Conservation (phyloP, 768 basidiomycete species). For the Exidia glandulosa region DNA sequence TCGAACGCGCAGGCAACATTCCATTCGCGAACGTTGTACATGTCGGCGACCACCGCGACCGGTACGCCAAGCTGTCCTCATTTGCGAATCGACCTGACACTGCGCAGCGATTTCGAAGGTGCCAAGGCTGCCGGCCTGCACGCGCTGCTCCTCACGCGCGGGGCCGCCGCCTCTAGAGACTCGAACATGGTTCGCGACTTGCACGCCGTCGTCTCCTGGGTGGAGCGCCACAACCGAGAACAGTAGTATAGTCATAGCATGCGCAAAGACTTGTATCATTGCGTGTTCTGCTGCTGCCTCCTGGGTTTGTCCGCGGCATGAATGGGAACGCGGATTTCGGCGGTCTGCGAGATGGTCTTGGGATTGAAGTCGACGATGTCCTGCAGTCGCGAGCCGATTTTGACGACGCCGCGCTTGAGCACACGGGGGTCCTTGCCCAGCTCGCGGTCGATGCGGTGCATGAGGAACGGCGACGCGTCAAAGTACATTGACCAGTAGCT, state of each 20-base stretch:
- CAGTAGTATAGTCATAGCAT: not conserved
- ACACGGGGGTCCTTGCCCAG: slow-evolving; percentile 76
- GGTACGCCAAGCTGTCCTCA: too few species aligned
- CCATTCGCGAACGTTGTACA: slow-evolving; percentile 42
- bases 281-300: too few species aligned
- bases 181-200: slow-evolving; percentile 30
- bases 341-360: not conserved
- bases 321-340: not conserved
- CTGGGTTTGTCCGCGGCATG: not conserved
- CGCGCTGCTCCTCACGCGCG: slow-evolving; percentile 47
- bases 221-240: slow-evolving; percentile 6
- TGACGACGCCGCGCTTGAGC: slow-evolving; percentile 70
- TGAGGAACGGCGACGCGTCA: slow-evolving; percentile 67
- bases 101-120: slow-evolving; percentile 52
- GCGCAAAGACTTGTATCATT: too few species aligned
- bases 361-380: slow-evolving; percentile 36
- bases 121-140: slow-evolving; percentile 44
- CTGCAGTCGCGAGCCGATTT: slow-evolving; percentile 62
- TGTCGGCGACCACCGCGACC: slow-evolving; percentile 62
- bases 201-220: slow-evolving; percentile 26
- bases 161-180: slow-evolving; percentile 28
- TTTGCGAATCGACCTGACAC: too few species aligned
- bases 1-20: slow-evolving; percentile 23
- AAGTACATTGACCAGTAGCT: slow-evolving; percentile 92
- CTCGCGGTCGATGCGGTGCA: slow-evolving; percentile 51